Percentiles rank a stretch among this genome's conserved stretches.
These are phyloP conservation scores for Hericium rajendrae DNA, from an alignment of 768 basidiomycete species.

Conservation along the genomic window DNA sequence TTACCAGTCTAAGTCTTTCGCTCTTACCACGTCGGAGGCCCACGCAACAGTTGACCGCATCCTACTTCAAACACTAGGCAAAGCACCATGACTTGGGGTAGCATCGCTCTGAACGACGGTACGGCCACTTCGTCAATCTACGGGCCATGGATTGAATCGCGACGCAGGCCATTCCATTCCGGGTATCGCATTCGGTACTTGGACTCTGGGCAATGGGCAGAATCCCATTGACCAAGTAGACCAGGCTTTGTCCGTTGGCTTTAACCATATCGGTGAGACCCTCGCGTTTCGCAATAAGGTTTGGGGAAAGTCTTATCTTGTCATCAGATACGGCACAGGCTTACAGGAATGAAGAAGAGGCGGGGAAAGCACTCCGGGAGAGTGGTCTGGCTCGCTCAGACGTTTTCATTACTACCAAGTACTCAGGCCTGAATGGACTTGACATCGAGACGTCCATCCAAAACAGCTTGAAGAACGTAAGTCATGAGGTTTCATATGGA, in stretches of 20 bases:
- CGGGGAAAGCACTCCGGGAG: conserved; percentile 37
- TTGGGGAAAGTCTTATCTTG: not conserved
- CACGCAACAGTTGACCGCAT: too few species aligned
- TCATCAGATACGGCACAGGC: conserved; percentile 47
- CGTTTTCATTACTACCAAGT: conserved; percentile 60
- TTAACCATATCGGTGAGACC: conserved; percentile 48
- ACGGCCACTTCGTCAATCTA: not conserved
- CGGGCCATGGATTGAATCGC: not conserved
- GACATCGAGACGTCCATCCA: conserved; percentile 46
- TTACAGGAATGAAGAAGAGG: conserved; percentile 53
- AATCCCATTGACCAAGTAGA: conserved; percentile 43
- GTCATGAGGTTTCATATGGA: not conserved
- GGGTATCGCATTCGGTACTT: conserved; percentile 56
- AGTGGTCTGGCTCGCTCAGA: conserved; percentile 48
- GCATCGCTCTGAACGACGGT: conserved; percentile 55
- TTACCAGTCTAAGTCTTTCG: too few species aligned
- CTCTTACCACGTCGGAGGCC: too few species aligned
- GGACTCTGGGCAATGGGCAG: conserved; percentile 52
- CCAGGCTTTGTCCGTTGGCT: conserved; percentile 52
- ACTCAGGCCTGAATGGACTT: conserved; percentile 39
- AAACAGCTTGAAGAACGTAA: conserved; percentile 47
- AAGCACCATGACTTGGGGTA: conserved; percentile 48
- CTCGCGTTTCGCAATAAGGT: not conserved
- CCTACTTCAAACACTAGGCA: not conserved
- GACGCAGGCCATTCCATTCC: conserved; percentile 34